Evolutionary conservation across 306 rosid genomes (phyloP), one percentile per base, ranked within the genome.

Genomic region (Prunus fruticosa): DNA sequence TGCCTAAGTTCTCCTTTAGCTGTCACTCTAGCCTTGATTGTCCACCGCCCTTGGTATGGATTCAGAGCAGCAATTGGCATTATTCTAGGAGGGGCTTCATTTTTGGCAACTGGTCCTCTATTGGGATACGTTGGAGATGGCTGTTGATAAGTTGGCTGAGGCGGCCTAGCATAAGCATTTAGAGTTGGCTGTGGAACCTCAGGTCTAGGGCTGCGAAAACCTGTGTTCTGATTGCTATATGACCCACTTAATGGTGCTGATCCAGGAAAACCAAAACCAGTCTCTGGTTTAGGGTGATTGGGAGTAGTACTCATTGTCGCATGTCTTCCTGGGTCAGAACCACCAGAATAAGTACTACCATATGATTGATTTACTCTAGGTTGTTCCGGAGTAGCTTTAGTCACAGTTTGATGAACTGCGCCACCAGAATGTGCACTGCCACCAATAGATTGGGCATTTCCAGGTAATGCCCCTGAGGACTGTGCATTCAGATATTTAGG

Each of bases 1-100:
- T 60, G 81, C 81, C 87, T 90, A 66, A 92, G 96, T 73, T 89
- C 95, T 84, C 84, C 87, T 84, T 92, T 95, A 58, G 91, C 84
- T 3, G 98, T 90, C 67, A 95, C 98, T 81, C 98, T 88, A 62
- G 90, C 97, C 86, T 95, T 95, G 69, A 95, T 85, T 67, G 96
- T 89, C 98, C 98, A 95, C 84, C 69, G 72, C 47, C 71, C 86
- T 80, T 84, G 89, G 84, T 88, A 95, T 3, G 91, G 96, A 84
- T 87, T 92, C 75, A 95, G 76, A 73, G 93, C 97, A 56, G 89
- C 60, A 76, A 95, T 95, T 46, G 93, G 93, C 84, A 89, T 80
- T 81, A 89, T 77, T 90, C 97, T 85, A 4, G 90, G 85, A 76
- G 94, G 78, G 79, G 96, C 90, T 69, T 92, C 98, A 78, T 88